Evolutionary conservation across 495 filamentous ascomycete species (phyloP).

Genomic region (Penicillium goetzii): DNA sequence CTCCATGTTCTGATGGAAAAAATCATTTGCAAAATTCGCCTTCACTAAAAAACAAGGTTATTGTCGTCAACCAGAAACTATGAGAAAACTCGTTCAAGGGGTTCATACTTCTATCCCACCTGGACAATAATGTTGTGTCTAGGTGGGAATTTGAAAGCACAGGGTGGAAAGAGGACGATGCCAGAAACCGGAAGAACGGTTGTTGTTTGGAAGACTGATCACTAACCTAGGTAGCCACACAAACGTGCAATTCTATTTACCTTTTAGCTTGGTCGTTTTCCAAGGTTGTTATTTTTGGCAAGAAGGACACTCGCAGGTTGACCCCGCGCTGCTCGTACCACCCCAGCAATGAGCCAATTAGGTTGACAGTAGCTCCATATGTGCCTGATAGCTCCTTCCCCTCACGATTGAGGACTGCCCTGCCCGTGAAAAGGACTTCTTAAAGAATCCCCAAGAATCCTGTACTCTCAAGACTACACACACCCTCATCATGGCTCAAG

Average conservation of each 20-base stretch:
- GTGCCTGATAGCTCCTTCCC: constrained; percentile 1
- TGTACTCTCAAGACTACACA: neutral
- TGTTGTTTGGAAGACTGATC: neutral
- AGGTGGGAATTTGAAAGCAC: too few relatives aligned
- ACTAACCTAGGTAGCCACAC: neutral
- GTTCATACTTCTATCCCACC: neutral
- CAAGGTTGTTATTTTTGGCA: neutral
- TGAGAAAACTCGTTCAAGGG: neutral
- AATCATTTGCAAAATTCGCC: too few relatives aligned
- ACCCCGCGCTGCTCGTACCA: constrained; percentile 9
- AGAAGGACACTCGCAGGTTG: neutral
- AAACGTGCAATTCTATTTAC: neutral
- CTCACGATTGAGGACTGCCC: neutral
- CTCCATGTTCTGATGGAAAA: too few relatives aligned
- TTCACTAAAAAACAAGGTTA: neutral
- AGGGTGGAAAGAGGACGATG: neutral
- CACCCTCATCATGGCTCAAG: constrained; percentile 16
- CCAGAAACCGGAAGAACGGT: neutral
- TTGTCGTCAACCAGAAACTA: neutral
- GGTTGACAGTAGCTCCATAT: neutral
- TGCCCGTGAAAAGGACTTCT: too few relatives aligned
- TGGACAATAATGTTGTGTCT: too few relatives aligned
- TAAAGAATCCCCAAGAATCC: neutral
- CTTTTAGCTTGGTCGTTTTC: neutral
- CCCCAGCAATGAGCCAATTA: constrained; percentile 8